Conservation (phyloP, 2,329 filamentous ascomycete genomes). For the Aspergillus sp. region DNA sequence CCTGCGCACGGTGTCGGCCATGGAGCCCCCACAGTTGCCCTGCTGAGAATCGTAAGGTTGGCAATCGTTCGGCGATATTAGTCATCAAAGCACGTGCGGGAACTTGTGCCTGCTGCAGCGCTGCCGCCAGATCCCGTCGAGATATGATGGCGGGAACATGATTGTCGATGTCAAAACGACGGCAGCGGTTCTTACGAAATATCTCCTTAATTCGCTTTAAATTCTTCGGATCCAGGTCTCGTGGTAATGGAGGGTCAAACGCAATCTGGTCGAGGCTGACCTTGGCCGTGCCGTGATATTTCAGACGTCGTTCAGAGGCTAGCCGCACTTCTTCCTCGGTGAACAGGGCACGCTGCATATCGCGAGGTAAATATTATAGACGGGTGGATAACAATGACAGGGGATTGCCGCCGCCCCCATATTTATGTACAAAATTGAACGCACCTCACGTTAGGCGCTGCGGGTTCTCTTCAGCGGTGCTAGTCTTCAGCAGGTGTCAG, state of each 20-base stretch:
- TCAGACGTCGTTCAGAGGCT: slow-evolving; percentile 11
- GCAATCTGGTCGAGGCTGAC: slow-evolving; percentile 15
- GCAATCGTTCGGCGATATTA: slow-evolving; percentile 4
- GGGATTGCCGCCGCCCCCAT: no score
- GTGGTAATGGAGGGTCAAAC: slow-evolving; percentile 5
- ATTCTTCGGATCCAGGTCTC: slow-evolving; percentile 9
- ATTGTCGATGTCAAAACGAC: slow-evolving; percentile 11
- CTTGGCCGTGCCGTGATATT: slow-evolving; percentile 18
- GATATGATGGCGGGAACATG: slow-evolving; percentile 12
- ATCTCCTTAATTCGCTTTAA: slow-evolving; percentile 13
- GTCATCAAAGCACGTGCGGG: not conserved
- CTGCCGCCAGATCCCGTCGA: slow-evolving; percentile 1
- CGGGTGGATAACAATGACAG: no score
- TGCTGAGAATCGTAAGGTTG: slow-evolving; percentile 10
- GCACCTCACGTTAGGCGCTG: no score
- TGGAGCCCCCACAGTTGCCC: slow-evolving; percentile 16
- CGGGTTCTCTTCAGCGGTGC: no score
- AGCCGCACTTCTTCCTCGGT: slow-evolving; percentile 10
- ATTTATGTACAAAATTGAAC: no score
- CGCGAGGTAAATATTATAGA: no score
- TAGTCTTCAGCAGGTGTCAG: no score
- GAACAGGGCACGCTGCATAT: slow-evolving; percentile 2
- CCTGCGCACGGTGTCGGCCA: slow-evolving; percentile 16
- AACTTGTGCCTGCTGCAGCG: not conserved
- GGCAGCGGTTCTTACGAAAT: slow-evolving; percentile 13